A percentile compares a stretch with the other conserved stretches of the same genome.
These are phyloP conservation scores for Phylloporus rhodoxanthus DNA, from an alignment of 768 basidiomycete species.

Conservation along the genomic window DNA sequence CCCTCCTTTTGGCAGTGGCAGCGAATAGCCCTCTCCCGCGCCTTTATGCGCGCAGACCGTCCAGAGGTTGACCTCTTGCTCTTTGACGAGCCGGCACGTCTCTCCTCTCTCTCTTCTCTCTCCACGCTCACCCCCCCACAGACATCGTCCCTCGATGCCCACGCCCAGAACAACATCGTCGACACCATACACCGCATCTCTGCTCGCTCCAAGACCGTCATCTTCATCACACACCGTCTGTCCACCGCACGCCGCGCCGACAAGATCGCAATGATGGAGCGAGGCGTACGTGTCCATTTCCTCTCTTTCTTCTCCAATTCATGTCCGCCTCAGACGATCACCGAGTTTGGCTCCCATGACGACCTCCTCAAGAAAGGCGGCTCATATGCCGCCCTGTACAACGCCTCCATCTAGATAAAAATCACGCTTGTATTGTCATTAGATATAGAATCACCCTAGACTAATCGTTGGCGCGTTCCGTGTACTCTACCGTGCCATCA, in stretches of 20 bases:
- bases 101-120: background rate
- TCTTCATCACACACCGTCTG: constrained; percentile 81
- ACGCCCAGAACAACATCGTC: constrained; percentile 75
- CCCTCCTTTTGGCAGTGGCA: constrained; percentile 58
- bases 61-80: constrained; percentile 73
- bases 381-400: constrained; percentile 64
- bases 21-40: constrained; percentile 76
- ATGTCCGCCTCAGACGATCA: constrained; percentile 50
- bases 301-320: constrained; percentile 10
- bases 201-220: constrained; percentile 59
- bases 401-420: constrained; percentile 51
- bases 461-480: constrained; percentile 53
- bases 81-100: constrained; percentile 73
- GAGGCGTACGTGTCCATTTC: constrained; percentile 43
- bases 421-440: constrained; percentile 12
- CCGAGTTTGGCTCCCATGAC: constrained; percentile 71
- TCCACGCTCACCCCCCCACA: constrained; percentile 21
- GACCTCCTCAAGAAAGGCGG: constrained; percentile 56
- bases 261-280: constrained; percentile 83
- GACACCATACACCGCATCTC: constrained; percentile 68
- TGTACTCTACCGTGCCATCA: constrained; percentile 61
- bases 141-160: constrained; percentile 77
- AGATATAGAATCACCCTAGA: constrained; percentile 22
- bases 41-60: constrained; percentile 77
- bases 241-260: constrained; percentile 78